Base-by-base conservation (phyloP, 805 yeast species). In the Metschnikowia borealis region DNA sequence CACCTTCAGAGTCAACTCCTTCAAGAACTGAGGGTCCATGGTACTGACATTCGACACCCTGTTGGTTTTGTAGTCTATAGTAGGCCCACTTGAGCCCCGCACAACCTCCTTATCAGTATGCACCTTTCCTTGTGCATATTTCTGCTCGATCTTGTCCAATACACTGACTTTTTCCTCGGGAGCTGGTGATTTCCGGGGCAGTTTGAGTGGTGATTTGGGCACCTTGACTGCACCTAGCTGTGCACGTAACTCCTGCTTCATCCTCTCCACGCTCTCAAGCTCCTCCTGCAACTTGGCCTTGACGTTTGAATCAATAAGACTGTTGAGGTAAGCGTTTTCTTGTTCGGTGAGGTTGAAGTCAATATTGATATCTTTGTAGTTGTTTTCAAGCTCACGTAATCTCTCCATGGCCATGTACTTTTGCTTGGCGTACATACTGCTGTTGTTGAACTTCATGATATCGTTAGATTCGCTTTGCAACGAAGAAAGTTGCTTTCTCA, bases 381-480 rank as follows among this genome's bases (percentile, higher is more conserved):
- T 77, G 23, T 71, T 70, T 62, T 89, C 94, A 48, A 91, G 74
- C 54, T 85, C 86, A 34, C 79, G 71, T 49, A 91, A 73, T 56
- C 96, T 75, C 50, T 84, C 85, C 74, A 88, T 71, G 0, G 92
- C 92, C 63, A 81, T 73, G 46, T 73, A 62, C 59, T 83, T 86
- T 59, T 84, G 85, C 53, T 79, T 79, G 41, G 77, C 73, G 65
- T 84, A 75, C 59, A 79, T 62, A 44, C 85, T 83, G 53, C 78
- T 77, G 48, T 80, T 77, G 65, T 85, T 85, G 56, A 75, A 80
- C 61, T 86, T 87, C 64, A 87, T 78, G 37, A 87, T 83, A 54
- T 83, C 89, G 63, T 87, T 87, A 1, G 91, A 83, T 62, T 87
- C 91, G 43, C 76, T 75, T 64, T 87, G 94, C 41, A 87, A 69